phyloP scores from a whole-genome alignment of 192 early-diverging fungal species.

The Umbelopsis sp. region DNA sequence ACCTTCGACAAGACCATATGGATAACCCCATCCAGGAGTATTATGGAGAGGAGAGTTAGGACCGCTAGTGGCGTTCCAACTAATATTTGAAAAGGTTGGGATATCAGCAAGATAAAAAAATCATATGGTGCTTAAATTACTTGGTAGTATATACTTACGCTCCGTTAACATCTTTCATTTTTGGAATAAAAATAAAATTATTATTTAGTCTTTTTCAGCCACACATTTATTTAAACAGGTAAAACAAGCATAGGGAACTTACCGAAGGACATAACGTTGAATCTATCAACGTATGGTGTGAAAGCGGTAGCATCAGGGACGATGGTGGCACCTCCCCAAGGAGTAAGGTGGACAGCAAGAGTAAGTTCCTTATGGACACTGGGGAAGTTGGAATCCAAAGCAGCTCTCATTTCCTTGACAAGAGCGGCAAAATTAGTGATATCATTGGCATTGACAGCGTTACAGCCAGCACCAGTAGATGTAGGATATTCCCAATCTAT shows the following conservation, averaged over 20 bases:
- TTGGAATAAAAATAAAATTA: background rate
- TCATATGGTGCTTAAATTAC: background rate
- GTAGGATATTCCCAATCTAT: constrained; percentile 21
- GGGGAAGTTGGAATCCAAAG: constrained; percentile 15
- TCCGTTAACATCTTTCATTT: background rate
- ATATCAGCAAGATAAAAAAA: background rate
- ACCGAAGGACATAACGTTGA: constrained; percentile 65
- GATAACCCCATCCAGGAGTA: constrained; percentile 14
- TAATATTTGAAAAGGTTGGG: background rate
- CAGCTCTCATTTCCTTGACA: constrained; percentile 18
- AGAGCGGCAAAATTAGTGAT: constrained; percentile 3
- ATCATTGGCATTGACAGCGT: constrained; percentile 11
- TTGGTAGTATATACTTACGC: background rate
- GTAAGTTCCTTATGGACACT: constrained; percentile 15
- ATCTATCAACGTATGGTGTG: constrained; percentile 45
- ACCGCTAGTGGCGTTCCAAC: constrained; percentile 6
- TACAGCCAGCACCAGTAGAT: background rate
- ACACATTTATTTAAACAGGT: no score
- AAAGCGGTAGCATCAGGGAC: constrained; percentile 32
- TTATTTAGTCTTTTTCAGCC: background rate
- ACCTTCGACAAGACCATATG: constrained; percentile 4
- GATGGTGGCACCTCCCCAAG: constrained; percentile 11
- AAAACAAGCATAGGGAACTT: background rate
- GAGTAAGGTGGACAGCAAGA: constrained; percentile 7
- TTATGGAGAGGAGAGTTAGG: constrained; percentile 19